Evolutionary conservation across 306 rosid species (phyloP), one percentile per base, ranked within the genome.

Genomic region (Ochetophila trinervis): DNA sequence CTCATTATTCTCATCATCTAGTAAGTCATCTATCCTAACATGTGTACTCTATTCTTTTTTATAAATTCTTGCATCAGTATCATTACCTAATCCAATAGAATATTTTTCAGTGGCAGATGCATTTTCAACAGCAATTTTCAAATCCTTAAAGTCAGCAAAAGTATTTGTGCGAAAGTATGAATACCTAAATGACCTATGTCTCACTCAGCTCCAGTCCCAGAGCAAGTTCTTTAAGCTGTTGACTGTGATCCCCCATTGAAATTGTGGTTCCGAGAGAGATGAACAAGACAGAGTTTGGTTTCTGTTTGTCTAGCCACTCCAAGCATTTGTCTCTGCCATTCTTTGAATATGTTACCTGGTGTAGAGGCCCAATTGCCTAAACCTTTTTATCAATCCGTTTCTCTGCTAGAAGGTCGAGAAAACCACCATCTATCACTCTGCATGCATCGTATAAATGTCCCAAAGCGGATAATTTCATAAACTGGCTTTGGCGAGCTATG

Each of bases 181-280:
- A 45, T 0, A 77, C 90, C 90, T 87, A 85, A 6, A 85, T 24
- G 72, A 85, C 80, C 51, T 73, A 77, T 2, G 37, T 69, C 60
- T 67, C 62, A 55, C 85, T 80, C 34, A 57, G 18, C 57, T 79
- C 87, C 73, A 85, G 79, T 42, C 91, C 87, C 34, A 17, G 32
- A 36, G 88, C 91, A 1, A 83, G 76, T 67, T 85, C 73, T 23
- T 15, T 49, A 16, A 49, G 6, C 53, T 49, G 53, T 49, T 49
- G 20, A 36, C 4, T 27, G 32, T 27, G 4, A 47, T 49, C 53
- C 15, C 2, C 20, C 20, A 49, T 49, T 1, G 53, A 49, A 49
- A 49, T 49, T 16, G 5, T 49, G 53, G 53, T 15, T 58, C 88
- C 86, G 35, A 85, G 80, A 11, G 80, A 78, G 16, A 85, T 70